Base-by-base conservation (phyloP, 139 green algal species). In the Edaphochlamys debaryana region DNA sequence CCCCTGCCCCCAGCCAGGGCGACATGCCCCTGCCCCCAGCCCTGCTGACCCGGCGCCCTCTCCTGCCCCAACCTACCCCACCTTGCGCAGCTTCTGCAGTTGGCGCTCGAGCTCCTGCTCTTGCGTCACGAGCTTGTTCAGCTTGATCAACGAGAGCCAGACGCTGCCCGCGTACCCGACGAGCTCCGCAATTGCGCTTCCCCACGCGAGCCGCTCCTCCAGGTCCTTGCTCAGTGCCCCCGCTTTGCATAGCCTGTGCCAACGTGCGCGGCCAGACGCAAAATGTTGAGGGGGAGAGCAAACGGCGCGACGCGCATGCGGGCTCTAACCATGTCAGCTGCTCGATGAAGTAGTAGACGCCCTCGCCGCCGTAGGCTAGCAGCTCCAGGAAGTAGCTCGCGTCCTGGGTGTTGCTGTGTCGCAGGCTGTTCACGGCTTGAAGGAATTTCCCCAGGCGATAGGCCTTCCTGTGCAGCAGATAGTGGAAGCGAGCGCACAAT, bases 391-490 rank as follows among this genome's bases (percentile, higher is more conserved):
- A 29, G 4, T 77, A 71, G 1, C 86, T 75, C 27, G 73, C 1
- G 42, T 87, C 62, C 56, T 67, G 69, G 72, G 87, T 68, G 40
- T 70, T 56, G 79, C 69, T 91, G 69, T 94, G 93, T 50, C 92
- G 88, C 30, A 96, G 29, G 60, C 74, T 87, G 75, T 96, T 94
- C 4, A 97, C 79, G 62, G 96, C 87, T 27, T 91, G 86, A 48
- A 98, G 80, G 67, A 96, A 98, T 70, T 98, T 98, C 40, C 95
- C 95, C 34, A 98, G 81, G 4, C 93, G 90, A 62, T 93, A 95
- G 0, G 93, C 93, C 63, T 97, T 97, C 42, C 94, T 94, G 87
- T 45, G 69, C 41, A 27, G 54, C 11, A 48, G 7, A n/a, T n/a
- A 30, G 54, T 38, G 13, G 45, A 69, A 38, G 50, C 23, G 52